Evolutionary conservation across 2,329 filamentous ascomycete species (phyloP), one percentile per base, ranked within the genome.

Genomic region (Pseudopyricularia cyperi): DNA sequence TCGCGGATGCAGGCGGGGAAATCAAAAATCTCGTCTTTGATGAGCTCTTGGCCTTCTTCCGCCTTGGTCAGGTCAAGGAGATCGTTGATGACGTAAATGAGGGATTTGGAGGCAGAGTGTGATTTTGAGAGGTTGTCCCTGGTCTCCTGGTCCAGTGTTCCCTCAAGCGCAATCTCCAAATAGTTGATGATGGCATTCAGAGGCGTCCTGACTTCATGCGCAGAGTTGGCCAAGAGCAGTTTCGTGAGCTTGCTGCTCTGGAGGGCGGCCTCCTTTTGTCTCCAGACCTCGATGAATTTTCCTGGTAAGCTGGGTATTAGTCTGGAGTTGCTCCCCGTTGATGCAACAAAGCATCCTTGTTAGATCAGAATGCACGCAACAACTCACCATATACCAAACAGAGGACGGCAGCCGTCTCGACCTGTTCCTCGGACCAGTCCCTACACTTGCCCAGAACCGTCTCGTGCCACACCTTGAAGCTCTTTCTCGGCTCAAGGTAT

Each of bases 171-270:
- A 57, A 95, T 95, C 59, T 95, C 89, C 1, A 95, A 76, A 58
- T 94, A 95, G 59, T 95, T 95, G 66, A 95, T 94, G 60, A 95
- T 95, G 15, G 89, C 89, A 61, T 95, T 95, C 2, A 95, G 69
- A 0, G 89, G 89, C 0, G 89, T 95, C 49, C 90, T 83, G 8
- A 95, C 88, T 69, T 95, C 89, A 57, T 95, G 90, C 0, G 89
- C 89, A 0, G 89, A 94, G 57, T 95, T 95, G 4, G 89, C 87
- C 22, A 95, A 72, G 2, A 95, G 68, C 4, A 95, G 67, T 47
- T 80, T 75, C 0, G 88, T 95, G 2, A 95, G 71, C 54, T 90
- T 85, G 58, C 85, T 94, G 62, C 74, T 91, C 59, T 94, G 85
- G 54, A 95, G 63, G 0, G 87, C 87, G 1, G 83, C 84, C 64